Evolutionary conservation across 108 stramenopile species (phyloP), one percentile per base, ranked within the genome.

Genomic region (Cyclotella atomus): DNA sequence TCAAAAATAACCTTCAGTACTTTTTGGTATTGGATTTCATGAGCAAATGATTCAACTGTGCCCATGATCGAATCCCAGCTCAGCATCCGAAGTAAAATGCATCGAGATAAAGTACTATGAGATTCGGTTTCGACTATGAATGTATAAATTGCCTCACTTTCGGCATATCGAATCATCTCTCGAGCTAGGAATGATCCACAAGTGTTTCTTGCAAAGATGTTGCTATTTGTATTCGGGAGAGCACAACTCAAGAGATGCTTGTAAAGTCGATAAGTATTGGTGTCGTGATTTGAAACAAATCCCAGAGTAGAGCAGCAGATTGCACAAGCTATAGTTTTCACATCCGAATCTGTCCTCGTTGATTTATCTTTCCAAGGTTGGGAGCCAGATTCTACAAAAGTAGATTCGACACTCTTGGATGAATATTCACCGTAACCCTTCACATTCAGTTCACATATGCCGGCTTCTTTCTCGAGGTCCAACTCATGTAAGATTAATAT

Each of bases 101-200:
- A 89, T 50, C 63, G 59, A 43, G 54, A 83, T 49, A n/a, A n/a
- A n/a, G 43, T 59, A 19, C 55, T 27, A 35, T 60, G 47, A 59
- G 64, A 68, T 30, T 61, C 69, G 1, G 65, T 36, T 28, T 44
- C 74, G 2, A 90, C 83, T 19, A 88, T 65, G 79, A 92, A 95
- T 5, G 91, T 86, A 54, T 85, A 95, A 23, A 92, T 84, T 17
- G 90, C 91, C 33, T 92, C 83, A 35, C 82, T 84, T 70, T 92
- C 91, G 21, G 91, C 91, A 66, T 92, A 91, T 10, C 91, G 87
- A 27, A 92, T 78, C 86, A 95, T 71, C 65, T 95, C 94, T 27
- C 79, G 77, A 19, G 86, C 87, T 60, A 95, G 15, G 72, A 95
- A 94, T 3, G 88, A 86, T 52, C 75, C 77, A 68, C 85, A 77